Evolutionary conservation across 306 rosid species (phyloP), one percentile per base, ranked within the genome.

Genomic region (Castanopsis chinensis): DNA sequence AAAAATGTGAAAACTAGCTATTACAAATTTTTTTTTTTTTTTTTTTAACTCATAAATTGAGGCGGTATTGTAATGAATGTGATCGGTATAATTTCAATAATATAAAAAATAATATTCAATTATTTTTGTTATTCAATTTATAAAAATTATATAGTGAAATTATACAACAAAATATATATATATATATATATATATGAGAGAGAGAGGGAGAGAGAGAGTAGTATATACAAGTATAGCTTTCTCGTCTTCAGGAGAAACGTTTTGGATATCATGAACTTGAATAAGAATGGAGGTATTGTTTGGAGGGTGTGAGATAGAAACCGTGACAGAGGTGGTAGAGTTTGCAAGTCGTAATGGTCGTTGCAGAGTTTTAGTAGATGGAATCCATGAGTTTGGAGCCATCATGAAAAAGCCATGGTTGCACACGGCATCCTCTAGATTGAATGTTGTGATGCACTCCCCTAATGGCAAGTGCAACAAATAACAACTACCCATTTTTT

Each of bases 401-500:
- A 88, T 85, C 89, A 85, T 88, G 49, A 88, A 85, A 23, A 79
- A 58, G 0, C 89, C 89, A 59, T 88, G 89, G 20, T 86, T 86
- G 81, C 92, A 86, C 0, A 86, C 75, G 3, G 80, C 85, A 7
- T 79, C 82, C 73, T 78, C 86, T 19, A 85, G 43, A 14, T 81
- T 57, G 19, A 85, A 85, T 17, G 15, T 68, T 2, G 28, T 32
- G 23, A 11, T 30, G 3, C 30, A 4, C 5, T 35, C 79, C 58
- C 52, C 76, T 51, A 81, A 43, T 51, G n/a, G 20, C 73, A 73
- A 37, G 2, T 5, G 25, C 70, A 81, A 67, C 5, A 69, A 30
- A 37, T 37, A 10, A 6, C 41, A 15, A 28, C 69, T 14, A 8
- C 15, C 1, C 41, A 5, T 63, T 63, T 28, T 63, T 5, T 28